phyloP scores from a whole-genome alignment of 2,329 filamentous ascomycete genomes.

The Hypoxylon sp. region DNA sequence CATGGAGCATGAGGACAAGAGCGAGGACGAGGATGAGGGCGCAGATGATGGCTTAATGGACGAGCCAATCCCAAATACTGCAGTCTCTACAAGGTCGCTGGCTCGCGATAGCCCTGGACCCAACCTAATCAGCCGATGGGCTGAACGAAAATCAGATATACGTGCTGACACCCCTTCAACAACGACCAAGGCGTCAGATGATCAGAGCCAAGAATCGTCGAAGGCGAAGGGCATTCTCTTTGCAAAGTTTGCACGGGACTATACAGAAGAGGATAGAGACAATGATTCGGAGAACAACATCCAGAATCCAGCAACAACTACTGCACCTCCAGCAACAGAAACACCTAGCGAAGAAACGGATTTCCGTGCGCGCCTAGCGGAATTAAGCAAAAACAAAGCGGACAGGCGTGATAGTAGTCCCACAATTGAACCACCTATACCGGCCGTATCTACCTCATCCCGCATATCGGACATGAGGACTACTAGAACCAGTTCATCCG shows the following conservation, averaged over 20 bases:
- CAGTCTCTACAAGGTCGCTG: slow-evolving; percentile 22
- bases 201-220: slow-evolving; percentile 16
- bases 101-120: slow-evolving; percentile 26
- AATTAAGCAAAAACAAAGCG: slow-evolving; percentile 42
- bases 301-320: slow-evolving; percentile 18
- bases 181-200: slow-evolving; percentile 16
- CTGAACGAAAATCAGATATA: slow-evolving; percentile 47
- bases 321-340: slow-evolving; percentile 29
- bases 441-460: slow-evolving; percentile 55
- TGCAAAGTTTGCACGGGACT: slow-evolving; percentile 26
- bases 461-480: slow-evolving; percentile 50
- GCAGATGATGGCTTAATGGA: slow-evolving; percentile 29
- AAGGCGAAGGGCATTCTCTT: slow-evolving; percentile 30
- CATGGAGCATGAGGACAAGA: slow-evolving; percentile 30
- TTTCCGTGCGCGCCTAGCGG: slow-evolving; percentile 57
- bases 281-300: slow-evolving; percentile 19
- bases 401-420: slow-evolving; percentile 24
- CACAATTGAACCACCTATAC: slow-evolving; percentile 53
- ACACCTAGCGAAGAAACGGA: slow-evolving; percentile 52
- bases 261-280: slow-evolving; percentile 20
- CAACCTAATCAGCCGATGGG: slow-evolving; percentile 50
- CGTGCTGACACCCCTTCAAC: slow-evolving; percentile 31
- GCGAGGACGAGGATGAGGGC: slow-evolving; percentile 31
- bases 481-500: slow-evolving; percentile 43
- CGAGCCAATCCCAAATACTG: slow-evolving; percentile 13